These are phyloP conservation scores for Gastroboletus turbinatus DNA, from an alignment of 1,284 basidiomycete species.

Conservation along the genomic window DNA sequence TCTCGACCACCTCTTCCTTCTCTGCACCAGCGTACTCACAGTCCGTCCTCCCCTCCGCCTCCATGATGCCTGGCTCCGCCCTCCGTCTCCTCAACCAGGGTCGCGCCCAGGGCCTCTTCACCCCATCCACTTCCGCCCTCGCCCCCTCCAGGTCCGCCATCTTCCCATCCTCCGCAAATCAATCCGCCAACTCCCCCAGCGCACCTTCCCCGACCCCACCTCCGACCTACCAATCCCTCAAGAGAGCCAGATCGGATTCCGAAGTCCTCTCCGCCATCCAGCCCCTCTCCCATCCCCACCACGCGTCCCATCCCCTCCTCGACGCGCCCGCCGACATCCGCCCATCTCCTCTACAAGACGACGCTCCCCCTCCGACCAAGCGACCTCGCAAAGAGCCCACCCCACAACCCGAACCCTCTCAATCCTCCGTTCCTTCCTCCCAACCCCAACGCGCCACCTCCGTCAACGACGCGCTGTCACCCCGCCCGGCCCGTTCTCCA, in stretches of 20 bases:
- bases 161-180: conserved; percentile 35
- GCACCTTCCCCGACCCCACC: conserved; percentile 56
- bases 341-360: conserved; percentile 47
- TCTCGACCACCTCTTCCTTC: conserved; percentile 54
- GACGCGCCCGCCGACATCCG: conserved; percentile 46
- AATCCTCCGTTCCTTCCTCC: conserved; percentile 15
- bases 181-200: conserved; percentile 48
- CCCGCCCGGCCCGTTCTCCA: conserved; percentile 36
- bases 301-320: conserved; percentile 36
- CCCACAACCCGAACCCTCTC: conserved; percentile 30
- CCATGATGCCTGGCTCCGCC: conserved; percentile 79
- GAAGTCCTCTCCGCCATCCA: conserved; percentile 35
- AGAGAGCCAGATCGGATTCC: conserved; percentile 47
- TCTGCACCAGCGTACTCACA: conserved; percentile 47
- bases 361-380: conserved; percentile 63
- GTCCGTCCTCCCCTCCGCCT: conserved; percentile 65
- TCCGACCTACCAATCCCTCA: conserved; percentile 43
- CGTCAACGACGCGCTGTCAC: conserved; percentile 23
- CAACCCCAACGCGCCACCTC: conserved; percentile 19
- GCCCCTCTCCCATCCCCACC: conserved; percentile 17
- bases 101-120: conserved; percentile 81
- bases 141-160: conserved; percentile 38
- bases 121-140: conserved; percentile 67
- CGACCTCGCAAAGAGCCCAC: conserved; percentile 59
- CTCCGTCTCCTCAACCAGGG: conserved; percentile 79